Conservation (phyloP, 257 asterid species). For the Przewalskia tangutica region DNA sequence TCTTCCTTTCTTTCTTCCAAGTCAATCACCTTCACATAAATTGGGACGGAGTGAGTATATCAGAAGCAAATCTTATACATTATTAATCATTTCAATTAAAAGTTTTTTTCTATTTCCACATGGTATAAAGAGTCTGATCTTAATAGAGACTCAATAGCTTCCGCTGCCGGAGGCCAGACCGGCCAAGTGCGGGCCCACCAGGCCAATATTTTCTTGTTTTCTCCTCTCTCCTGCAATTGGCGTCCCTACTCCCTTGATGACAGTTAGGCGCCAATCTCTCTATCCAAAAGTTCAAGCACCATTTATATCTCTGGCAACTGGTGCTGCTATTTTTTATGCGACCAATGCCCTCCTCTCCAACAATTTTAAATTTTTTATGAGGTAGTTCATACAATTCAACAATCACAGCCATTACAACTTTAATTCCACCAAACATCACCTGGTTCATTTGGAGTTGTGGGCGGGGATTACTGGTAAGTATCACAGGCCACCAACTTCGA, state of each 20-base stretch:
- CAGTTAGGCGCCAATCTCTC: neutral
- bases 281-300: neutral
- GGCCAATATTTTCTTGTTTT: neutral
- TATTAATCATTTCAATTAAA: neutral
- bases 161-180: neutral
- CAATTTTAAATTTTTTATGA: neutral
- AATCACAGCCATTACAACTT: neutral
- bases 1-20: no score
- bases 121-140: neutral
- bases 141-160: neutral
- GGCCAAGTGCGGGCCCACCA: neutral
- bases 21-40: no score
- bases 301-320: neutral
- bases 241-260: neutral
- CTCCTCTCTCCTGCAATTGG: neutral
- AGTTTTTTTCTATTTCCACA: neutral
- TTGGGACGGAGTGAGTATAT: no score
- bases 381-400: neutral
- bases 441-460: neutral
- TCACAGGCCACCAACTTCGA: neutral
- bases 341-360: neutral
- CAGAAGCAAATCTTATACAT: neutral
- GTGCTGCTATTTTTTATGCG: neutral
- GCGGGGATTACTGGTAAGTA: neutral
- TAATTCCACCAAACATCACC: neutral